phyloP scores from a whole-genome alignment of 164 flowering plant genomes.

The Platanus orientalis region DNA sequence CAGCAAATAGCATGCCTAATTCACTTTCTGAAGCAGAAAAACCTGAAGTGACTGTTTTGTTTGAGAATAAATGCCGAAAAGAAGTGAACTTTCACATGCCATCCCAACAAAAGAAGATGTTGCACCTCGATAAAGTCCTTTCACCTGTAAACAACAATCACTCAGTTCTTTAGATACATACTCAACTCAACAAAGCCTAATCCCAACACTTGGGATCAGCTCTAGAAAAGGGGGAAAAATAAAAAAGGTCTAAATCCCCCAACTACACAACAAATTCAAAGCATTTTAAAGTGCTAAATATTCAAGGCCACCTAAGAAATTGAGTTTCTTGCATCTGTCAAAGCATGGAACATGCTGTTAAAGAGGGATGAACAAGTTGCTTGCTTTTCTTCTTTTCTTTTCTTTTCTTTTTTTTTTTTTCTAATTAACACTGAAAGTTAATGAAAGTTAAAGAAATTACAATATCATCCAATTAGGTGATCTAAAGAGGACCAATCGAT shows the following conservation, averaged over 20 bases:
- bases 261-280: constrained; percentile 4
- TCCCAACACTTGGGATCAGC: no score
- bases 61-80: constrained; percentile 89
- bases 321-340: background rate
- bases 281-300: background rate
- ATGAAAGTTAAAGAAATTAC: no score
- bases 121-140: constrained; percentile 94
- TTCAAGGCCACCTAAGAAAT: background rate
- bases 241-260: background rate
- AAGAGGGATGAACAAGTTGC: background rate
- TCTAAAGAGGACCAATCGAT: no score
- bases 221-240: no score
- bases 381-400: background rate
- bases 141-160: constrained; percentile 45
- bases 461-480: no score
- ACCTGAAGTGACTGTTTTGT: constrained; percentile 78
- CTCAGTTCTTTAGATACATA: background rate
- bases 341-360: background rate
- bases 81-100: constrained; percentile 89
- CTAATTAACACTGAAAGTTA: no score
- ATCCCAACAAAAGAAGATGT: constrained; percentile 87
- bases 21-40: constrained; percentile 3
- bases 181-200: no score
- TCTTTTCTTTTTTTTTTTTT: no score
- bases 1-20: constrained; percentile 1